phyloP scores from a whole-genome alignment of 768 basidiomycete genomes.

The Kwoniella europaea region DNA sequence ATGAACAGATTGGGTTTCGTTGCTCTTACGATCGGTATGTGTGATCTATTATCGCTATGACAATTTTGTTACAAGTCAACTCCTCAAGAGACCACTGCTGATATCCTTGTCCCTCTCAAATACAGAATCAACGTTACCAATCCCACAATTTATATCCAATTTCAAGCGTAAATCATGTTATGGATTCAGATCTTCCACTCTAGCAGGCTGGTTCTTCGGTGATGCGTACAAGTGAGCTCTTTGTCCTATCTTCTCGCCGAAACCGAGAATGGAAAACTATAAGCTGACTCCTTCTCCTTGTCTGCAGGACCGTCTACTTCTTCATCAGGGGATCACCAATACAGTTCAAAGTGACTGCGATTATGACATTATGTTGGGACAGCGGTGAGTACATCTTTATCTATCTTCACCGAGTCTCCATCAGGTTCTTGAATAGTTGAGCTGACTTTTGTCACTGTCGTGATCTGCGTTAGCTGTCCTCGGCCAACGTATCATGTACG shows the following conservation, averaged over 20 bases:
- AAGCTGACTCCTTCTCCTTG: slow-evolving; percentile 9
- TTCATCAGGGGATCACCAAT: slow-evolving; percentile 50
- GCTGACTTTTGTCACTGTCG: not conserved
- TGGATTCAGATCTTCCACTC: slow-evolving; percentile 52
- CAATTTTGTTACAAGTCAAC: not conserved
- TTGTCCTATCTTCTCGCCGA: not conserved
- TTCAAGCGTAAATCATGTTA: slow-evolving; percentile 51
- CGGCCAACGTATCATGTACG: slow-evolving; percentile 45
- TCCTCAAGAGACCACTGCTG: too few relatives aligned
- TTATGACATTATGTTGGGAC: slow-evolving; percentile 56
- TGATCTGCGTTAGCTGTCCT: slow-evolving; percentile 36
- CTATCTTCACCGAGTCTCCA: not conserved
- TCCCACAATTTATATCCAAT: slow-evolving; percentile 57
- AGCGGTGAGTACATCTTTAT: slow-evolving; percentile 29
- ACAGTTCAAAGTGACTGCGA: slow-evolving; percentile 55
- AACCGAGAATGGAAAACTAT: too few relatives aligned
- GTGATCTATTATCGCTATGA: not conserved
- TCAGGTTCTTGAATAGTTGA: not conserved
- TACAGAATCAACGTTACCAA: slow-evolving; percentile 56
- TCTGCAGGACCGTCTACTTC: slow-evolving; percentile 51
- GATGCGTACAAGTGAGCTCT: slow-evolving; percentile 54
- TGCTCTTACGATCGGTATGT: slow-evolving; percentile 47
- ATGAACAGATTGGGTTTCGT: slow-evolving; percentile 46
- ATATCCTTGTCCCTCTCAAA: too few relatives aligned
- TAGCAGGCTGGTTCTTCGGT: slow-evolving; percentile 57